Evolutionary conservation across 2,329 filamentous ascomycete genomes (phyloP).

Genomic region (Drechslerella coelobrocha): DNA sequence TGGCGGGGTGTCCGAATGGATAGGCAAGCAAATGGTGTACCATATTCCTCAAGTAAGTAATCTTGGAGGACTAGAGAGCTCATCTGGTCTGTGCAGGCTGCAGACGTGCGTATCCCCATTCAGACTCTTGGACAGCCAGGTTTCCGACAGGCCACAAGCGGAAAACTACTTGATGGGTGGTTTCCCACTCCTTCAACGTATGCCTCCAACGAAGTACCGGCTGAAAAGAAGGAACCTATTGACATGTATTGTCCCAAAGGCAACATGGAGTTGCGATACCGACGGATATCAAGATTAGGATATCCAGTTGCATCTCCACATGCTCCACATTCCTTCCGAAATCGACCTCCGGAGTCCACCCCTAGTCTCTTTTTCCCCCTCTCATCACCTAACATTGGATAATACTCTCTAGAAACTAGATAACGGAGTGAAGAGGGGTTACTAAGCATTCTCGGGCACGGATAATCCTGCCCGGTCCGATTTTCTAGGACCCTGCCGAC

Average conservation of each 20-base stretch:
- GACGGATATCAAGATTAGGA: background rate
- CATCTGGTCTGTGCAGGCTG: constrained; percentile 48
- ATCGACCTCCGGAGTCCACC: constrained; percentile 33
- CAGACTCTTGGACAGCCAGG: constrained; percentile 32
- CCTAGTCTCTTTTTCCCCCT: constrained; percentile 7
- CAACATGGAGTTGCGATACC: background rate
- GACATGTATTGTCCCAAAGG: constrained; percentile 23
- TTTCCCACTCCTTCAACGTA: constrained; percentile 17
- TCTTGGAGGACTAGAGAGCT: constrained; percentile 14
- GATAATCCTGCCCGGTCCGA: constrained; percentile 8
- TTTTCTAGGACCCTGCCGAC: constrained; percentile 62
- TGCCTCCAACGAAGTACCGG: constrained; percentile 39
- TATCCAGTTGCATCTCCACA: constrained; percentile 12
- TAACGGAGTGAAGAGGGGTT: constrained; percentile 7
- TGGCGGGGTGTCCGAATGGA: constrained; percentile 24
- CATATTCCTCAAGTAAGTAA: constrained; percentile 59
- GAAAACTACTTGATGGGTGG: background rate
- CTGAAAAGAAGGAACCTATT: constrained; percentile 27
- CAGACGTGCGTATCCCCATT: constrained; percentile 34
- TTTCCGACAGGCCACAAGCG: constrained; percentile 39
- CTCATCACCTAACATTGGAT: constrained; percentile 8
- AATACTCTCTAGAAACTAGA: constrained; percentile 15
- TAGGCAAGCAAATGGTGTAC: constrained; percentile 70
- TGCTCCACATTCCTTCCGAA: constrained; percentile 26
- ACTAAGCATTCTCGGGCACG: constrained; percentile 29